Base-by-base conservation (phyloP, 306 rosid species). In the Begonia loranthoides region DNA sequence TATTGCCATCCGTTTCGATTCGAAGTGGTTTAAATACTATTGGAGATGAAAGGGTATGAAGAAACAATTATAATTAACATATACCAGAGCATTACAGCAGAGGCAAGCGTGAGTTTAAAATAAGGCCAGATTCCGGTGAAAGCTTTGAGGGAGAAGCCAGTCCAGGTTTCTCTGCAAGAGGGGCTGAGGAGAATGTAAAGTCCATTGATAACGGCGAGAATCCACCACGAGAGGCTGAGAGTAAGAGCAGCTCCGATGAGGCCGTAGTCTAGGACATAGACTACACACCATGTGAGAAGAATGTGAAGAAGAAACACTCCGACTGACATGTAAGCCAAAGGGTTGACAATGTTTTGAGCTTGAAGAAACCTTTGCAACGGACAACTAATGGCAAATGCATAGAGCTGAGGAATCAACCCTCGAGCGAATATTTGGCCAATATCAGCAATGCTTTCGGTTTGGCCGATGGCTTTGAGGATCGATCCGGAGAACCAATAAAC, bases 341-440 rank as follows among this genome's bases (percentile, higher is more conserved):
- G 80, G 50, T 67, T 73, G 56, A 73, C 80, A 57, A 78, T 70
- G 75, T 70, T 74, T 57, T 73, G 84, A 1, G 77, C 75, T 58
- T 73, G 80, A 3, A 78, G 76, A 48, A 64, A 78, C 57, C 84
- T 78, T 54, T 70, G 77, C 80, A 73, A 70, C 38, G 84, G 84
- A 60, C 77, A 73, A 49, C 49, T 8, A n/a, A 67, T 15, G 7
- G 80, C 68, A 52, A 78, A 73, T 41, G 80, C 80, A 43, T 70
- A 28, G 34, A 28, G 34, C 34, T 28, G 34, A 28, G 34, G 34
- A 28, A 28, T 28, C 34, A 28, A 28, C 34, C 34, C 34, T 28
- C 34, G 34, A 28, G 34, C 34, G 34, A 28, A 28, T 28, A 28
- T 28, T 28, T 28, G 34, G 34, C 34, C 34, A 2, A 28, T 28